phyloP scores from a whole-genome alignment of 257 asterid genomes.

The Salvia miltiorrhiza region DNA sequence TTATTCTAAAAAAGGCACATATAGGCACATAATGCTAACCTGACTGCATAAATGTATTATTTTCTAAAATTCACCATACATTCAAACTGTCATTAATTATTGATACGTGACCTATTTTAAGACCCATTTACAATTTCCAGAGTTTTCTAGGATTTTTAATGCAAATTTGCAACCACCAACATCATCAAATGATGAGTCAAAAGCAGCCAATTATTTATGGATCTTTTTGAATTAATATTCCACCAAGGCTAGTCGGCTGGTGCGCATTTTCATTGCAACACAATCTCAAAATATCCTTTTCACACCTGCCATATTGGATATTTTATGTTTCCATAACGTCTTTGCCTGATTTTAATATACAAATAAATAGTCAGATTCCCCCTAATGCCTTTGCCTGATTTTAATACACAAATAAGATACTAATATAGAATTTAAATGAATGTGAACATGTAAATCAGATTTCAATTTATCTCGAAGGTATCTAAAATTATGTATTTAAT shows the following conservation, averaged over 20 bases:
- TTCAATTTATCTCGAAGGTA: not conserved
- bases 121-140: too few relatives aligned
- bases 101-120: too few relatives aligned
- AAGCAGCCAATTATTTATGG: not conserved
- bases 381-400: too few relatives aligned
- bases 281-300: constrained; percentile 1
- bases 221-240: not conserved
- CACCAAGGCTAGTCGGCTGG: not conserved
- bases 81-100: too few relatives aligned
- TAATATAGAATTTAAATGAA: not conserved
- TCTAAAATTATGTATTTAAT: not conserved
- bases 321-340: not conserved
- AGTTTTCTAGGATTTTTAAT: not conserved
- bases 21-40: too few relatives aligned
- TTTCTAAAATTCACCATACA: too few relatives aligned
- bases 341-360: not conserved
- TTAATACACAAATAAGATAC: too few relatives aligned
- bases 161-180: not conserved
- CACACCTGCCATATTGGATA: not conserved
- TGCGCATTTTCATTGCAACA: not conserved
- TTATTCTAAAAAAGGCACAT: too few relatives aligned
- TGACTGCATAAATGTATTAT: too few relatives aligned
- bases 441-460: not conserved
- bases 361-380: too few relatives aligned
- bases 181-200: not conserved